A percentile compares a stretch with the other conserved stretches of the same genome.
phyloP scores from a whole-genome alignment of 129 eudicot species.

The Flaveria sonorensis region DNA sequence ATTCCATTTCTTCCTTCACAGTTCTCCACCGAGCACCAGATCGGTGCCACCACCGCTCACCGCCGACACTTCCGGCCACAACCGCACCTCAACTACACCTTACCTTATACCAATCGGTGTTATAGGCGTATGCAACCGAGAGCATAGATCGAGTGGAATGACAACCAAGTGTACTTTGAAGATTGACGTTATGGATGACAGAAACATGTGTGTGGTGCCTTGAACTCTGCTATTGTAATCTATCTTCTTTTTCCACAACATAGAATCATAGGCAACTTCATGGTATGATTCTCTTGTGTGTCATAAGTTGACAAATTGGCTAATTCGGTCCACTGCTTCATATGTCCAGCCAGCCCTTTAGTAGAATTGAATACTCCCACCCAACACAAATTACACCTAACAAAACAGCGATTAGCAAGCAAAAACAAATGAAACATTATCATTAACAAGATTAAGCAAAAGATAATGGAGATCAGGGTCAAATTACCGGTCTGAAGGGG shows the following conservation, averaged over 20 bases:
- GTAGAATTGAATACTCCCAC: slow-evolving; percentile 27
- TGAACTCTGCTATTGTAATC: slow-evolving; percentile 48
- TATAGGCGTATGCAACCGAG: slow-evolving; percentile 33
- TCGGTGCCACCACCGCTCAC: no score
- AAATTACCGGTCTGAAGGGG: slow-evolving; percentile 31
- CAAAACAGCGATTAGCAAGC: slow-evolving; percentile 16
- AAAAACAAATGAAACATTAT: background rate
- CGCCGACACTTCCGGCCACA: no score
- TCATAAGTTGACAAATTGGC: slow-evolving; percentile 57
- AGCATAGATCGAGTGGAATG: background rate
- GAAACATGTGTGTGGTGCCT: slow-evolving; percentile 49
- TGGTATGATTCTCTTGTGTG: slow-evolving; percentile 44
- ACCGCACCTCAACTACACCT: no score
- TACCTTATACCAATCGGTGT: background rate
- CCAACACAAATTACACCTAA: slow-evolving; percentile 29
- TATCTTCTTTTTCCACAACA: slow-evolving; percentile 46
- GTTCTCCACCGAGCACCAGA: no score
- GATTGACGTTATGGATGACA: slow-evolving; percentile 60
- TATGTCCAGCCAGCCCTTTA: slow-evolving; percentile 45
- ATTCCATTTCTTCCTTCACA: no score
- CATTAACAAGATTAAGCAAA: background rate
- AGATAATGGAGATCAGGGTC: slow-evolving; percentile 16
- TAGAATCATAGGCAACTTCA: slow-evolving; percentile 52
- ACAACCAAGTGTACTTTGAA: slow-evolving; percentile 54
- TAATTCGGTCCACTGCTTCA: slow-evolving; percentile 62